These are phyloP conservation scores for Dioscorea dumetorum DNA, from an alignment of 106 monocot species.

Conservation along the genomic window DNA sequence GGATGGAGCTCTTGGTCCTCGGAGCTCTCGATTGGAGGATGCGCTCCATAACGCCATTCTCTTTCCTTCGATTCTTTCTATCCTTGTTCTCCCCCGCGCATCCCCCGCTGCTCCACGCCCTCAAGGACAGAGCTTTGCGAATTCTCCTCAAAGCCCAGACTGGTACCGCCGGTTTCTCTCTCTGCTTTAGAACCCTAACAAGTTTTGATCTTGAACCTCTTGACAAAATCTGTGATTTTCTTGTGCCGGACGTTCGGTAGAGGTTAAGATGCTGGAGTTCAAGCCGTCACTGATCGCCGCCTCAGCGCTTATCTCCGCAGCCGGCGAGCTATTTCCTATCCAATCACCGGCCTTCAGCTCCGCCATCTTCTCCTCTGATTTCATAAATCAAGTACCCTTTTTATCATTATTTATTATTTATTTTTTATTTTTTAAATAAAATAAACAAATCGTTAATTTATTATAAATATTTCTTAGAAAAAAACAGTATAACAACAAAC, in stretches of 20 bases:
- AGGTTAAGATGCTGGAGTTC: constrained; percentile 63
- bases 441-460: too few relatives aligned
- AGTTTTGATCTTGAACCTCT: neutral
- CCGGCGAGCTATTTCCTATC: constrained; percentile 44
- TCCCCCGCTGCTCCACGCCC: constrained; percentile 27
- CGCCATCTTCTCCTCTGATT: constrained; percentile 39
- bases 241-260: constrained; percentile 12
- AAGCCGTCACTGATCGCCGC: constrained; percentile 71
- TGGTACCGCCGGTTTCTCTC: constrained; percentile 26
- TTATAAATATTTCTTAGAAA: too few relatives aligned
- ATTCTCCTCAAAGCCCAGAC: constrained; percentile 52
- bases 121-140: constrained; percentile 51
- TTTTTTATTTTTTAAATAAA: neutral
- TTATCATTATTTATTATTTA: neutral
- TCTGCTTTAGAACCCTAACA: neutral
- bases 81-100: constrained; percentile 38
- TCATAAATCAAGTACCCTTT: constrained; percentile 42
- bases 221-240: too few relatives aligned
- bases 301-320: constrained; percentile 70
- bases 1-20: constrained; percentile 84
- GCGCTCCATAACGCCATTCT: constrained; percentile 95
- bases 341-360: constrained; percentile 38
- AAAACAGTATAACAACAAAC: too few relatives aligned
- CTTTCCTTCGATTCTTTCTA: constrained; percentile 78
- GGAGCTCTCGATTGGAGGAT: constrained; percentile 75